Evolutionary conservation across 306 rosid species (phyloP).

Genomic region (Ceratonia siliqua): DNA sequence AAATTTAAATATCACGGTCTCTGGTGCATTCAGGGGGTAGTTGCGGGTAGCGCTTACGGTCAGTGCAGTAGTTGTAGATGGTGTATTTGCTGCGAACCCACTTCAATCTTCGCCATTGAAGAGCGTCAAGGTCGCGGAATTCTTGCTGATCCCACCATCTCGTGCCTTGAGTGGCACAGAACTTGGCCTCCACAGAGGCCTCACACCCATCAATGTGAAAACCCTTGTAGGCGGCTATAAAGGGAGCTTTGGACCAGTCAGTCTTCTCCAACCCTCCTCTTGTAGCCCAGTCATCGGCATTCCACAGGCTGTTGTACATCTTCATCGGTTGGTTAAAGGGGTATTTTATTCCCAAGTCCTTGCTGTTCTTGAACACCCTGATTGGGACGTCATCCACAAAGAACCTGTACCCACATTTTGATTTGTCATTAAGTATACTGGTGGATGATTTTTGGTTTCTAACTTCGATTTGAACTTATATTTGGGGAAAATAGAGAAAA

Average conservation of each 20-base stretch:
- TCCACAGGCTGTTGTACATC: constrained; percentile 89
- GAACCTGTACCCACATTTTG: constrained; percentile 52
- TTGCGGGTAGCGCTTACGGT: constrained; percentile 58
- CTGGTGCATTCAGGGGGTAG: constrained; percentile 62
- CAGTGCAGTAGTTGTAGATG: constrained; percentile 86
- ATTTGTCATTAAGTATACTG: neutral
- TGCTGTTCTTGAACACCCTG: constrained; percentile 82
- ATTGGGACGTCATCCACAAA: constrained; percentile 77
- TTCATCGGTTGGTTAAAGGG: constrained; percentile 96
- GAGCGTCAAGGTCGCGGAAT: constrained; percentile 65
- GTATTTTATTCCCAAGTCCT: constrained; percentile 68
- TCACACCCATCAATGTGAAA: constrained; percentile 93
- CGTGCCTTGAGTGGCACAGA: constrained; percentile 70
- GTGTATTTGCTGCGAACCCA: constrained; percentile 79
- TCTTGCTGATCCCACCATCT: constrained; percentile 90
- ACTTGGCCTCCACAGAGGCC: constrained; percentile 73
- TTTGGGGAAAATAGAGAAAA: neutral
- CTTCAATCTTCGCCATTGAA: constrained; percentile 56
- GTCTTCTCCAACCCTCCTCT: constrained; percentile 91
- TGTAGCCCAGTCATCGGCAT: constrained; percentile 96
- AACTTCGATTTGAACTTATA: neutral
- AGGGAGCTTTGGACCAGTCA: constrained; percentile 91
- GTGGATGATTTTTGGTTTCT: neutral
- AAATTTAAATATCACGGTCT: constrained; percentile 62
- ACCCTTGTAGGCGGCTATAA: constrained; percentile 68